phyloP scores from a whole-genome alignment of 2,329 filamentous ascomycete species.

The Fusarium chlamydosporum region DNA sequence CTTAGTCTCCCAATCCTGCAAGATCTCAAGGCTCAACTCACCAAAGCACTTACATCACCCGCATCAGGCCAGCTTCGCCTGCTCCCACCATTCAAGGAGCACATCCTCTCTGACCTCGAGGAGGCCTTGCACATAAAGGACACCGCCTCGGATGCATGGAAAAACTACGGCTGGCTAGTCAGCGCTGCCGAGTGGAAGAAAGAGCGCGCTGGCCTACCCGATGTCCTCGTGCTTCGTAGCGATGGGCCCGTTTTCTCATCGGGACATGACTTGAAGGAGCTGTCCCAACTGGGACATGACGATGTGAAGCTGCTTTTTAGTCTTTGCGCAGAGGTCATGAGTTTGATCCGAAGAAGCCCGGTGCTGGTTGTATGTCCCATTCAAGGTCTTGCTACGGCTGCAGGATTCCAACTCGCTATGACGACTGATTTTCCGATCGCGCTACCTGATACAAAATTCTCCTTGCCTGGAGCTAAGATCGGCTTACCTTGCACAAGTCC shows the following conservation, averaged over 20 bases:
- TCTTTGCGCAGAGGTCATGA: constrained; percentile 46
- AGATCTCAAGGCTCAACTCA: constrained; percentile 42
- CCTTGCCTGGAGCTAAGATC: constrained; percentile 42
- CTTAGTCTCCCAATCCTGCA: constrained; percentile 38
- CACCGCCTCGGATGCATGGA: constrained; percentile 18
- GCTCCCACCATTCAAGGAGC: constrained; percentile 32
- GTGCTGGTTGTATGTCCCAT: constrained; percentile 44
- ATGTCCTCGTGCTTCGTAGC: constrained; percentile 45
- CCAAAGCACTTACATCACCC: constrained; percentile 31
- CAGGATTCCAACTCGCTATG: constrained; percentile 48
- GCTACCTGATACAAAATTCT: constrained; percentile 36
- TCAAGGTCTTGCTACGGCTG: constrained; percentile 47
- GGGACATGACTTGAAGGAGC: constrained; percentile 46
- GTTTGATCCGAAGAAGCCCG: constrained; percentile 44
- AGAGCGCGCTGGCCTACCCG: constrained; percentile 40
- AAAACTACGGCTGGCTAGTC: constrained; percentile 43
- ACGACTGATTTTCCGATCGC: constrained; percentile 45
- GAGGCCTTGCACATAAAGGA: background rate
- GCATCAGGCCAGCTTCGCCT: constrained; percentile 25
- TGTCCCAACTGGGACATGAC: constrained; percentile 12
- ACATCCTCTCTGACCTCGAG: constrained; percentile 19
- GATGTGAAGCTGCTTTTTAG: constrained; percentile 42
- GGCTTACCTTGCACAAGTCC: constrained; percentile 48
- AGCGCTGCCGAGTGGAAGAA: constrained; percentile 41
- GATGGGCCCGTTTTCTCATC: constrained; percentile 48